A percentile compares a stretch with the other conserved stretches of the same genome.
phyloP scores from a whole-genome alignment of 164 flowering plant species.

The Nymphaea thermarum region DNA sequence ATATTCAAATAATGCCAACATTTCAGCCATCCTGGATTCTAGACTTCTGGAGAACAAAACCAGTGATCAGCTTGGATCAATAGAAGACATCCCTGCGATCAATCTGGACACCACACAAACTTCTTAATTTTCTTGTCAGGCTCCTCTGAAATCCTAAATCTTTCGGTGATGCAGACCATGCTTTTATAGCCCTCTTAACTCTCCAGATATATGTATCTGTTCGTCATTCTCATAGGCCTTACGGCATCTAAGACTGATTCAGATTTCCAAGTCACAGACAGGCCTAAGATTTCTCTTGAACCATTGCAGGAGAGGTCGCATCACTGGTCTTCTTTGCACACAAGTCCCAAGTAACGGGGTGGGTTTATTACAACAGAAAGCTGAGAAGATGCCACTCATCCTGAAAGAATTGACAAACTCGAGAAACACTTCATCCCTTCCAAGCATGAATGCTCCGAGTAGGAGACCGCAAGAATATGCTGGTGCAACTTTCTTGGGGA shows the following conservation, averaged over 20 bases:
- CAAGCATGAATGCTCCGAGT: constrained; percentile 81
- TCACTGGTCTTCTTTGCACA: constrained; percentile 9
- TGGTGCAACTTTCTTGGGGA: constrained; percentile 23
- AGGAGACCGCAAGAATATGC: constrained; percentile 48
- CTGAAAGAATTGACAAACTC: constrained; percentile 46
- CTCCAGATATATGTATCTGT: neutral
- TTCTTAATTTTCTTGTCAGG: constrained; percentile 37
- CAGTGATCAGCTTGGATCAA: constrained; percentile 6
- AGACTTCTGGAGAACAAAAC: neutral
- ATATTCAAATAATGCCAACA: neutral
- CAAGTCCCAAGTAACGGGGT: constrained; percentile 41
- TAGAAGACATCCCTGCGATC: constrained; percentile 13
- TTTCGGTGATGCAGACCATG: constrained; percentile 4
- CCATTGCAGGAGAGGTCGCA: neutral
- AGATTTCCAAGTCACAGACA: neutral
- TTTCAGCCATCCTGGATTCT: neutral
- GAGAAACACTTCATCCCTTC: constrained; percentile 47
- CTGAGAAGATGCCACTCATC: constrained; percentile 59
- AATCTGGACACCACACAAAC: constrained; percentile 47
- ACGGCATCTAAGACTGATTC: constrained; percentile 9
- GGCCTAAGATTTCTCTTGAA: neutral
- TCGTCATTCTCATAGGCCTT: constrained; percentile 1
- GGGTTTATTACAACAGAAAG: constrained; percentile 52
- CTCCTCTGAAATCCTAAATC: constrained; percentile 12
- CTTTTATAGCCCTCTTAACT: constrained; percentile 8